Percentiles rank a stretch among this genome's conserved stretches.
These are phyloP conservation scores for Ogataea parapolymorpha DNA, from an alignment of 805 yeast genomes.

Conservation along the genomic window DNA sequence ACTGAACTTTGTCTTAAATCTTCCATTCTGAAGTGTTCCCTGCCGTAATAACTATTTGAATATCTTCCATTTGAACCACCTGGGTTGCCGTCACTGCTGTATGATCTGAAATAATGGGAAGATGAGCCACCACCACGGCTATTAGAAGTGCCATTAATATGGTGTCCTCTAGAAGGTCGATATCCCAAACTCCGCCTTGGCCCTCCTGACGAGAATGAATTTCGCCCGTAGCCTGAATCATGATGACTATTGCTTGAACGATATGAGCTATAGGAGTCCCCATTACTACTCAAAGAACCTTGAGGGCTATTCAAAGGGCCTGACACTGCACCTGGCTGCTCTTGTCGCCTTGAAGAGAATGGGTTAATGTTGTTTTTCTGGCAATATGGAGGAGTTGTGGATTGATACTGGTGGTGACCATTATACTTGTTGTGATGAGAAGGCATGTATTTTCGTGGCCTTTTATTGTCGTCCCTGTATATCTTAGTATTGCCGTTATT, in stretches of 20 bases:
- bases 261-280: conserved; percentile 12
- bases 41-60: conserved; percentile 16
- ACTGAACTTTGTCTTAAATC: conserved; percentile 6
- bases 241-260: conserved; percentile 17
- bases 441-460: conserved; percentile 24
- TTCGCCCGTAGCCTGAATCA: conserved; percentile 12
- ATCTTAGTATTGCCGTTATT: conserved; percentile 17
- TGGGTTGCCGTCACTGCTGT: conserved; percentile 16
- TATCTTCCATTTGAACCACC: conserved; percentile 11
- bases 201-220: conserved; percentile 12
- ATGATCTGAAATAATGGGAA: conserved; percentile 16
- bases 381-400: conserved; percentile 17
- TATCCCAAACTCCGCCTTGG: conserved; percentile 17
- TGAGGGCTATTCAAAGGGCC: conserved; percentile 7
- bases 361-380: conserved; percentile 27
- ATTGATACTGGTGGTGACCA: conserved; percentile 11
- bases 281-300: conserved; percentile 2
- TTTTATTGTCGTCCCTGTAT: conserved; percentile 26
- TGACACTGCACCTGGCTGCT: conserved; percentile 9
- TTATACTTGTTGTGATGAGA: conserved; percentile 14
- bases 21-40: conserved; percentile 20
- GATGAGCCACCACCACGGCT: conserved; percentile 9
- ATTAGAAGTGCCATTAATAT: conserved; percentile 2
- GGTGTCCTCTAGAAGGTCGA: conserved; percentile 19
- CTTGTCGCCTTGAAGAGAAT: conserved; percentile 30